Base-by-base conservation (phyloP, 2,329 filamentous ascomycete genomes). In the Drechslerella coelobrocha region DNA sequence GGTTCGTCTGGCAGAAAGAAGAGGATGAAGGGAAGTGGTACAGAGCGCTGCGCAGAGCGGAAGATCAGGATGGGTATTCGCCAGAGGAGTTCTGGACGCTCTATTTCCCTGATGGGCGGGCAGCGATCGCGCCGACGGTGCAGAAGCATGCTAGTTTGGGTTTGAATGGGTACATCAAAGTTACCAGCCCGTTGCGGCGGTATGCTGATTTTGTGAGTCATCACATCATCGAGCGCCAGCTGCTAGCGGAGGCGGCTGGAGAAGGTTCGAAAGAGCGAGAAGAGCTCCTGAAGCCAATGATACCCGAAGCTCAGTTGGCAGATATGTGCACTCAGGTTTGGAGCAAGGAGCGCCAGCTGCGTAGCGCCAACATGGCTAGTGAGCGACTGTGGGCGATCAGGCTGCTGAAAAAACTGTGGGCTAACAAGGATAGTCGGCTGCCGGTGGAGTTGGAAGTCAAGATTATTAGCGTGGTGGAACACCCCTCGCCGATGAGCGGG, bases 111-210 rank as follows among this genome's bases (percentile, higher is more conserved):
- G 31, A 47, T 2, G 55, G 68, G 2, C 26, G 27, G 10, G 52
- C 47, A 6, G 52, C 56, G 29, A 6, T 68, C 14, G 21, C 31
- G 3, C 47, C 61, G 8, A 31, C 43, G 10, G 43, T 56, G 19
- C 39, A 21, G 24, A 26, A n/a, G 17, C 61, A 66, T 31, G 43
- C 31, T 23, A 55, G 29, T 9, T 21, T 68, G 5, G 61, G 61
- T 8, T 26, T 68, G 41, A 81, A 85, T 59, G 83, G 84, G 79
- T 88, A 89, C 77, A 80, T 84, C 65, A 88, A 87, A 73, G 83
- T 83, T 39, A 89, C 87, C 6, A 87, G 84, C 53, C 87, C 87
- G 17, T 81, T 89, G n/a, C 85, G 87, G 31, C 83, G 87, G 45
- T 89, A 83, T 77, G 78, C 81, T 3, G 87, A 89, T 77, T 78